Percentiles rank a stretch among this genome's conserved stretches.
phyloP scores from a whole-genome alignment of 108 stramenopile genomes.

The Skeletonema potamos region DNA sequence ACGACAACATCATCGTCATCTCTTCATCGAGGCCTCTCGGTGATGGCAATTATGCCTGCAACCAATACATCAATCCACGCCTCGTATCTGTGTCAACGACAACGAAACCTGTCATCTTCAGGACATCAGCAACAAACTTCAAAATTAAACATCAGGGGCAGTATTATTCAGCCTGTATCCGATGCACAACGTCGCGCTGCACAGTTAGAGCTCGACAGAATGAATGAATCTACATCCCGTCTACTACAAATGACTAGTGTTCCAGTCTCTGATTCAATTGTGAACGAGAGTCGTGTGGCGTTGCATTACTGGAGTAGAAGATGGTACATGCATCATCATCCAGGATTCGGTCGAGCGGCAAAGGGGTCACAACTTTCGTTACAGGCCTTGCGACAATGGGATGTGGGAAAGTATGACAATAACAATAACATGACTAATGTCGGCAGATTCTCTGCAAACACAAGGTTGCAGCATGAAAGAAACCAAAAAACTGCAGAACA shows the following conservation, averaged over 20 bases:
- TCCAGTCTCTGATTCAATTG: conserved; percentile 21
- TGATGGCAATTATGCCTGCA: neutral
- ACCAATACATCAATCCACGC: neutral
- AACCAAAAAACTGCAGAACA: neutral
- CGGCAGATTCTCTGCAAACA: neutral
- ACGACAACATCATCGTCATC: neutral
- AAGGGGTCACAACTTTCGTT: conserved; percentile 35
- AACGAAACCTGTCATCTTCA: neutral
- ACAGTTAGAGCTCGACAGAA: conserved; percentile 37
- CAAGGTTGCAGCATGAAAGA: neutral
- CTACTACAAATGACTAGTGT: conserved; percentile 13
- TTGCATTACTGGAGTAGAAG: conserved; percentile 37
- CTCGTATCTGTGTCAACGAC: neutral
- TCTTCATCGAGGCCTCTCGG: neutral
- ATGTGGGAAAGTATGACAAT: neutral
- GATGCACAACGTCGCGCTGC: conserved; percentile 41
- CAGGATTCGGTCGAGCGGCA: conserved; percentile 45
- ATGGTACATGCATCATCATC: conserved; percentile 53
- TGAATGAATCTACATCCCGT: conserved; percentile 40
- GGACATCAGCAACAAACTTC: neutral
- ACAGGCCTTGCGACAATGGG: conserved; percentile 18
- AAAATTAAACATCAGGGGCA: neutral
- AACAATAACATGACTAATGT: neutral
- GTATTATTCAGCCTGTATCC: conserved; percentile 8
- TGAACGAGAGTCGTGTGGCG: conserved; percentile 37